Conservation (phyloP, 2,329 filamentous ascomycete genomes). For the Fonsecaea erecta region DNA sequence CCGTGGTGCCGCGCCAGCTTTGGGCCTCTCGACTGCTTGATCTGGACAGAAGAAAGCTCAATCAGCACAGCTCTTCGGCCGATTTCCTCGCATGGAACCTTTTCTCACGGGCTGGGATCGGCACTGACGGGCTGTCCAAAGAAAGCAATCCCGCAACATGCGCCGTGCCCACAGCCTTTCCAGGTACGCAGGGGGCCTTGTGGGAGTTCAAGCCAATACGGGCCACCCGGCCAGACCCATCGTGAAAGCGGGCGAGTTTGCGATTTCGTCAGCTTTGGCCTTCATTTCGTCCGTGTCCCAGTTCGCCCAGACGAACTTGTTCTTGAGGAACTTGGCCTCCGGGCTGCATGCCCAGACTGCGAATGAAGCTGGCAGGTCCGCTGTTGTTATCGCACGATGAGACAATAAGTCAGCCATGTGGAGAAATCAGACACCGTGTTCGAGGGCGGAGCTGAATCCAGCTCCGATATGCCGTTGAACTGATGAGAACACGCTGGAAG, state of each 20-base stretch:
- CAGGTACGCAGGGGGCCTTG: neutral
- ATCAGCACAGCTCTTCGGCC: too few species aligned
- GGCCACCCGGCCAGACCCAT: slow-evolving; percentile 10
- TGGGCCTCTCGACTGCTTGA: neutral
- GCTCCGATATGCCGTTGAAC: neutral
- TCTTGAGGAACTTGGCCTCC: slow-evolving; percentile 55
- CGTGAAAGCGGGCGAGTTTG: slow-evolving; percentile 8
- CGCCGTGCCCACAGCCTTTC: neutral
- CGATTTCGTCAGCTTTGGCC: slow-evolving; percentile 45
- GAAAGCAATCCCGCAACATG: too few species aligned
- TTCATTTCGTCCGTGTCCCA: slow-evolving; percentile 60
- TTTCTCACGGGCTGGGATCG: too few species aligned
- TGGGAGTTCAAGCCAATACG: neutral
- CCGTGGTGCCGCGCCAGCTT: too few species aligned
- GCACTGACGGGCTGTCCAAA: too few species aligned
- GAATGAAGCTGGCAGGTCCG: slow-evolving; percentile 45
- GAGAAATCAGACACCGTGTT: neutral
- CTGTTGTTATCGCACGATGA: neutral
- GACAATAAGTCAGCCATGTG: neutral
- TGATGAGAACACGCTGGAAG: neutral
- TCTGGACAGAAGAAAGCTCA: too few species aligned
- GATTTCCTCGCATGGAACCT: too few species aligned
- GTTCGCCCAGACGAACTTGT: slow-evolving; percentile 54
- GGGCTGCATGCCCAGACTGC: slow-evolving; percentile 51
- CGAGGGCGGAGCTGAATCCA: neutral